These are phyloP conservation scores for Zygosaccharomyces pseudobailii DNA, from an alignment of 1,139 yeast species.

Conservation along the genomic window DNA sequence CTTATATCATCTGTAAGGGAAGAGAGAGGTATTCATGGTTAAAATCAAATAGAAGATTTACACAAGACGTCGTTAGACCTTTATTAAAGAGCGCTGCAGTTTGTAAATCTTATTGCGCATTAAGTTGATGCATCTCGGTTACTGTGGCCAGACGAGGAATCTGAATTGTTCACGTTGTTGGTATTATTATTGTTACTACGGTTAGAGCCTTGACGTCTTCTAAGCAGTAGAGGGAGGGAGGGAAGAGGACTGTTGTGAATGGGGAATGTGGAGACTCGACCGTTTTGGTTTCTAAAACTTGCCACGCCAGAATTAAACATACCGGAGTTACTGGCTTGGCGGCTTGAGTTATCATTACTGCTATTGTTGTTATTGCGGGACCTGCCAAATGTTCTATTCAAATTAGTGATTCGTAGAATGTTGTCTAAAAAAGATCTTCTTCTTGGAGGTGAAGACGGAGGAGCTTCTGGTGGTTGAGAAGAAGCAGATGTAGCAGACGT, in stretches of 20 bases:
- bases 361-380: constrained; percentile 5
- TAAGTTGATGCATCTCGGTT: constrained; percentile 2
- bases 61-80: background rate
- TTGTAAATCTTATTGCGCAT: background rate
- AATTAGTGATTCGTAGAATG: constrained; percentile 11
- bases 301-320: constrained; percentile 27
- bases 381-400: constrained; percentile 8
- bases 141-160: constrained; percentile 3
- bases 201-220: constrained; percentile 4
- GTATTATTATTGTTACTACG: background rate
- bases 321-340: constrained; percentile 2
- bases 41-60: background rate
- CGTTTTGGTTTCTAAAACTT: constrained; percentile 23
- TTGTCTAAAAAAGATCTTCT: constrained; percentile 13
- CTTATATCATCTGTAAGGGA: too few relatives aligned
- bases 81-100: background rate
- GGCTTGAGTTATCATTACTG: background rate
- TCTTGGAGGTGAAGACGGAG: constrained; percentile 6
- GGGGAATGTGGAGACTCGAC: constrained; percentile 20
- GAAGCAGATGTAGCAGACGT: background rate
- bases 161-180: background rate
- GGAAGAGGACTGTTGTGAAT: constrained; percentile 10
- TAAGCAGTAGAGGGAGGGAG: constrained; percentile 1
- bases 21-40: too few relatives aligned
- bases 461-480: constrained; percentile 1